Conservation (phyloP, 148 eudicot species). For the Vaccinium macrocarpon region DNA sequence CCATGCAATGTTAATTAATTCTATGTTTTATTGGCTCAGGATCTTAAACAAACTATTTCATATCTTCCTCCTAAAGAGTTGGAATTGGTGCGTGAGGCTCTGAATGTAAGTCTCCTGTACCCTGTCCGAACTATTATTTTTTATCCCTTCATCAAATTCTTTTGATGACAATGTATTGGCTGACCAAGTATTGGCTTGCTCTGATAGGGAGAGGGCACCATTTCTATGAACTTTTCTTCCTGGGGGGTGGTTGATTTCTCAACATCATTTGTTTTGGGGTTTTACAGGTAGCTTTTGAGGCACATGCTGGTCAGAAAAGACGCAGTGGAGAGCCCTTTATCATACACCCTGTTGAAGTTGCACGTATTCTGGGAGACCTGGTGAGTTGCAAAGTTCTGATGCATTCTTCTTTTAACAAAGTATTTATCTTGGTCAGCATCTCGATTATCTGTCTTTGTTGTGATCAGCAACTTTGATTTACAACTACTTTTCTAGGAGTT, state of each 20-base stretch:
- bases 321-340: conserved; percentile 99
- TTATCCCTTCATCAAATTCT: not conserved
- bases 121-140: not conserved
- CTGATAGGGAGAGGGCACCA: not conserved
- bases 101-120: conserved; percentile 35
- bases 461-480: conserved; percentile 8
- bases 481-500: conserved; percentile 56
- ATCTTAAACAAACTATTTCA: conserved; percentile 67
- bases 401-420: conserved; percentile 2
- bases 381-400: conserved; percentile 47
- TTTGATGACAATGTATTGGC: not conserved
- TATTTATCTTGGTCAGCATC: not conserved
- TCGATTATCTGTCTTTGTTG: conserved; percentile 12
- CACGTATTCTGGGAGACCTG: conserved; percentile 92
- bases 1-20: conserved; percentile 6
- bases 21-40: conserved; percentile 45
- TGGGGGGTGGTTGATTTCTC: not conserved
- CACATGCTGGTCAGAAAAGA: conserved; percentile 95
- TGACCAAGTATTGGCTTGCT: conserved; percentile 10
- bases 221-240: not conserved
- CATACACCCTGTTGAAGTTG: conserved; percentile 97
- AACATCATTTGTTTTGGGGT: conserved; percentile 13
- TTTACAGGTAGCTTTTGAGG: conserved; percentile 90
- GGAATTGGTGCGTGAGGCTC: conserved; percentile 66
- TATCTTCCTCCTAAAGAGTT: conserved; percentile 77